Percentiles rank a stretch among this genome's conserved stretches.
phyloP scores from a whole-genome alignment of 169 alveolate genomes.

The Plasmodium falciparum region DNA sequence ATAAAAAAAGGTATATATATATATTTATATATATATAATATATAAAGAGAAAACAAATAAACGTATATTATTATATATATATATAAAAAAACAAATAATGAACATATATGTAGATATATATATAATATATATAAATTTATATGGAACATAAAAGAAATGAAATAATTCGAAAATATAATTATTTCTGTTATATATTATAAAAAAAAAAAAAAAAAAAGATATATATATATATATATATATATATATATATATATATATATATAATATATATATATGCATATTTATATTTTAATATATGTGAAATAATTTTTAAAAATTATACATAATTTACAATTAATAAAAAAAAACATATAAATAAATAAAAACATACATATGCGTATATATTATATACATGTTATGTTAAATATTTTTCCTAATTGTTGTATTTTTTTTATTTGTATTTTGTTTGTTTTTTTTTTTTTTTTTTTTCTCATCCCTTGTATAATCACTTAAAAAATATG shows the following conservation, averaged over 20 bases:
- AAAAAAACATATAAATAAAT: neutral
- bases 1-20: neutral
- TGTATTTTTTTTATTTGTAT: too few species aligned
- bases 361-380: too few species aligned
- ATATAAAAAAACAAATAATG: neutral
- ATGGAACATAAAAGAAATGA: neutral
- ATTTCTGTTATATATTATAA: neutral
- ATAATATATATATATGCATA: too few species aligned
- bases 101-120: conserved; percentile 15
- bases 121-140: neutral
- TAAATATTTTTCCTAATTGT: too few species aligned
- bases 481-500: too few species aligned
- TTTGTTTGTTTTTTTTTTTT: too few species aligned
- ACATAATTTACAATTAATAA: neutral
- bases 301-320: neutral
- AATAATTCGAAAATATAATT: neutral
- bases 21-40: neutral
- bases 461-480: too few species aligned
- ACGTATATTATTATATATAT: neutral
- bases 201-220: neutral
- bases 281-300: neutral
- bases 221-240: too few species aligned
- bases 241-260: too few species aligned
- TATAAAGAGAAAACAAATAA: conserved; percentile 9
- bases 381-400: too few species aligned